A percentile compares a stretch with the other conserved stretches of the same genome.
Conservation (phyloP, 2,329 filamentous ascomycete species). For the Diplocarpon mali region DNA sequence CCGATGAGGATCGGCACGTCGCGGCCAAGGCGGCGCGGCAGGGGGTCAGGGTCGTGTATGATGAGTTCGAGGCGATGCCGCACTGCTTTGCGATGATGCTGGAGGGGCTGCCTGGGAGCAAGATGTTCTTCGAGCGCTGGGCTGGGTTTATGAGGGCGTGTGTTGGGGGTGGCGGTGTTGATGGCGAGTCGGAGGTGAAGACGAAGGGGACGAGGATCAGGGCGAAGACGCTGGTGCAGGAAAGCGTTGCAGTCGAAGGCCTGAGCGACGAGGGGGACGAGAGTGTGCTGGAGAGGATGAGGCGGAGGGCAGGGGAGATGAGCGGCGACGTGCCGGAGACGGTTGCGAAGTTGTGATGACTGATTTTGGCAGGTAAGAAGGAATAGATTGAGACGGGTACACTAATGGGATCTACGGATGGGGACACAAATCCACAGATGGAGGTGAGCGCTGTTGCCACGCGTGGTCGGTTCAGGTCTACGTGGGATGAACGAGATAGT, state of each 20-base stretch:
- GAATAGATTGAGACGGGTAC: neutral
- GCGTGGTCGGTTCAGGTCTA: too few relatives aligned
- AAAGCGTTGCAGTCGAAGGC: conserved; percentile 31
- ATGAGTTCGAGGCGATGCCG: conserved; percentile 73
- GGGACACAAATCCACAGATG: neutral
- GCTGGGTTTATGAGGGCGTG: conserved; percentile 41
- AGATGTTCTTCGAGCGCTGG: conserved; percentile 44
- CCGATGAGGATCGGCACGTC: conserved; percentile 54
- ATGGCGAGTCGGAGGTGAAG: conserved; percentile 8
- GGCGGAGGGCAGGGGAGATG: conserved; percentile 21
- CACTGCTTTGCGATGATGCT: conserved; percentile 59
- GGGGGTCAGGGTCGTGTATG: conserved; percentile 50
- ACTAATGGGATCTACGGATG: neutral
- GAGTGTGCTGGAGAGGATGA: conserved; percentile 33
- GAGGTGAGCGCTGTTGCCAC: too few relatives aligned
- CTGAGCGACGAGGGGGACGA: conserved; percentile 35
- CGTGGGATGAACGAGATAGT: too few relatives aligned
- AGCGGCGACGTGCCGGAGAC: conserved; percentile 17
- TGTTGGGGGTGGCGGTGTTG: conserved; percentile 24
- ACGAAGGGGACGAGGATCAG: conserved; percentile 36
- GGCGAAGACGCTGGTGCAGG: conserved; percentile 41
- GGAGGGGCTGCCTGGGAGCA: conserved; percentile 33
- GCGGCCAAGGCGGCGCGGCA: conserved; percentile 44
- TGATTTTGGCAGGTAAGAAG: neutral
- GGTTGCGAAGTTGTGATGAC: neutral